Evolutionary conservation across 108 stramenopile genomes (phyloP).

Genomic region (Aurantiochytrium sp.): DNA sequence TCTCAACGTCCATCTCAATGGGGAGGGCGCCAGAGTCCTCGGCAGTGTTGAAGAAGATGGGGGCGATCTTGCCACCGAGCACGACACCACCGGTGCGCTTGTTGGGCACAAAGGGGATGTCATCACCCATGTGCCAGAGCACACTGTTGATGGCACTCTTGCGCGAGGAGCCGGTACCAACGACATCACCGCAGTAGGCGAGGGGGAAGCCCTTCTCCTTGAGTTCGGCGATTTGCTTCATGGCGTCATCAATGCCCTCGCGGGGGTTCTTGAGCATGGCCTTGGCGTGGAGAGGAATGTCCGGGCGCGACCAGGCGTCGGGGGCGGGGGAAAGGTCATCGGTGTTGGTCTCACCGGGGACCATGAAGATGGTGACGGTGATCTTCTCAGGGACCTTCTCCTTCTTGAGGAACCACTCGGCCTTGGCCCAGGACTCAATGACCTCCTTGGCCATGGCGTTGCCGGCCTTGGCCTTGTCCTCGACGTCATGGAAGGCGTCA

Average conservation of each 20-base stretch:
- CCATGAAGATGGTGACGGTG: constrained; percentile 90
- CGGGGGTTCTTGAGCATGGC: constrained; percentile 91
- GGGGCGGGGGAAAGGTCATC: constrained; percentile 86
- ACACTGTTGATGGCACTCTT: constrained; percentile 93
- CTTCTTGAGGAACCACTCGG: constrained; percentile 77
- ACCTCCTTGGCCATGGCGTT: constrained; percentile 60
- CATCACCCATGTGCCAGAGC: constrained; percentile 83
- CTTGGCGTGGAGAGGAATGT: constrained; percentile 84
- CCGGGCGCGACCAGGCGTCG: constrained; percentile 89
- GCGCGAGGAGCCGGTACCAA: constrained; percentile 79
- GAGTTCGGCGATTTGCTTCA: constrained; percentile 64
- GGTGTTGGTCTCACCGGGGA: constrained; percentile 93
- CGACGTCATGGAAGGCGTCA: constrained; percentile 85
- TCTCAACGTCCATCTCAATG: constrained; percentile 75
- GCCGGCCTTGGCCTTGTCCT: constrained; percentile 65
- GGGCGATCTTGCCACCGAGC: constrained; percentile 87
- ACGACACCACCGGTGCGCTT: constrained; percentile 77
- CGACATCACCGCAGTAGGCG: constrained; percentile 92
- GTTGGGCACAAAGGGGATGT: constrained; percentile 86
- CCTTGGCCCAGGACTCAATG: constrained; percentile 79
- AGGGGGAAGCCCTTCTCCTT: constrained; percentile 72
- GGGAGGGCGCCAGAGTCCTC: constrained; percentile 91
- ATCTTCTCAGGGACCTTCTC: constrained; percentile 71
- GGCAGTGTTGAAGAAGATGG: constrained; percentile 95
- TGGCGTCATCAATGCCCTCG: constrained; percentile 69